Evolutionary conservation across 2,329 filamentous ascomycete genomes (phyloP).

Genomic region (Ascochyta pisi): DNA sequence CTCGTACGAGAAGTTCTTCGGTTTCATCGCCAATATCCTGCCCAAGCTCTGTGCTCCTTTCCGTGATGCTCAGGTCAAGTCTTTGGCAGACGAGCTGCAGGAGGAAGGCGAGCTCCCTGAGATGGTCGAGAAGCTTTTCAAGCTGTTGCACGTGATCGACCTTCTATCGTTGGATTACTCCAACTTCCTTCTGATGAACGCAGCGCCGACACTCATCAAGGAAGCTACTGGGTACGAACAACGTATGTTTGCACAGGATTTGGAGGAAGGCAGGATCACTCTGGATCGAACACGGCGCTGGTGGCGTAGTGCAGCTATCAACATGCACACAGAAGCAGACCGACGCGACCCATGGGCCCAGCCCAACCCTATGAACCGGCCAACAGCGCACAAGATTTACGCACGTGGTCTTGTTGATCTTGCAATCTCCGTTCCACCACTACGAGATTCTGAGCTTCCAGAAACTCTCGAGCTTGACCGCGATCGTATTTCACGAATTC

Average conservation of each 20-base stretch:
- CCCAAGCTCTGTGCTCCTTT: slow-evolving; percentile 83
- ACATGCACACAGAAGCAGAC: slow-evolving; percentile 69
- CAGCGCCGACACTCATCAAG: slow-evolving; percentile 73
- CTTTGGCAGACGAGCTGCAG: slow-evolving; percentile 66
- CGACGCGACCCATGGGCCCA: slow-evolving; percentile 73
- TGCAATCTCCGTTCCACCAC: slow-evolving; percentile 70
- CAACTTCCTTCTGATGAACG: slow-evolving; percentile 78
- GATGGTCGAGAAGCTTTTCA: slow-evolving; percentile 78
- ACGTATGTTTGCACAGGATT: slow-evolving; percentile 71
- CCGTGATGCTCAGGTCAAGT: slow-evolving; percentile 77
- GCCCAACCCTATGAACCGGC: slow-evolving; percentile 61
- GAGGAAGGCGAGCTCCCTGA: slow-evolving; percentile 60
- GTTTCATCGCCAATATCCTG: slow-evolving; percentile 75
- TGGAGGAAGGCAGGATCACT: slow-evolving; percentile 63
- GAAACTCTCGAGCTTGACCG: slow-evolving; percentile 77
- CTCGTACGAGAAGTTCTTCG: slow-evolving; percentile 81
- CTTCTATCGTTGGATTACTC: slow-evolving; percentile 81
- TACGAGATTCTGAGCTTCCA: slow-evolving; percentile 65
- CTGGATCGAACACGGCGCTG: slow-evolving; percentile 68
- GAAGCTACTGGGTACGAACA: slow-evolving; percentile 76
- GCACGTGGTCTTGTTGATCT: slow-evolving; percentile 77
- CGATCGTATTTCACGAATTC: slow-evolving; percentile 66
- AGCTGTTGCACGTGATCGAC: slow-evolving; percentile 77
- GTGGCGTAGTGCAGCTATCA: slow-evolving; percentile 70
- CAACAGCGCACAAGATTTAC: slow-evolving; percentile 74